Percentiles rank a stretch among this genome's conserved stretches.
phyloP scores from a whole-genome alignment of 257 asterid genomes.

The Cinchona pubescens region DNA sequence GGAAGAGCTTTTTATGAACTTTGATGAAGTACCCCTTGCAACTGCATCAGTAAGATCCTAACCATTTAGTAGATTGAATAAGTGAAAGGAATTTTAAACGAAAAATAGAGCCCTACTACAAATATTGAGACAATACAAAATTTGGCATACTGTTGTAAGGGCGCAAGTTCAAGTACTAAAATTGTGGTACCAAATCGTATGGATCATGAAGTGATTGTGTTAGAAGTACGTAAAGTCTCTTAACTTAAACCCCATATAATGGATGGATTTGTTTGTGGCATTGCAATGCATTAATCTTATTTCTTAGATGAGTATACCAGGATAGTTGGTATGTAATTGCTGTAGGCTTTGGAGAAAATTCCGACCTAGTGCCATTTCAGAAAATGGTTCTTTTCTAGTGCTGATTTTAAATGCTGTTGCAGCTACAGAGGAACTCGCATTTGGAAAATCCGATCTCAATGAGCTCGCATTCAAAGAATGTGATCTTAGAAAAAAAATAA shows the following conservation, averaged over 20 bases:
- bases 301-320: neutral
- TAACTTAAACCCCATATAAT: too few relatives aligned
- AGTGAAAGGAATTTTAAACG: neutral
- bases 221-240: too few relatives aligned
- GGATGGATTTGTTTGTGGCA: neutral
- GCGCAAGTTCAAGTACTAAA: neutral
- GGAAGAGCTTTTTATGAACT: conserved; percentile 71
- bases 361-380: too few relatives aligned
- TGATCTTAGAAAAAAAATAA: too few relatives aligned
- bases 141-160: neutral
- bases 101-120: neutral
- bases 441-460: too few relatives aligned
- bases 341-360: neutral
- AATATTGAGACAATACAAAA: neutral
- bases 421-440: too few relatives aligned
- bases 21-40: conserved; percentile 74
- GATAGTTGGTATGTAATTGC: neutral
- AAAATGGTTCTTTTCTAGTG: too few relatives aligned
- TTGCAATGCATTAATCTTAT: neutral
- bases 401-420: too few relatives aligned
- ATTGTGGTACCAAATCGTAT: too few relatives aligned
- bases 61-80: conserved; percentile 2
- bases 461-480: too few relatives aligned
- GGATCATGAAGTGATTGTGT: too few relatives aligned
- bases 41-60: conserved; percentile 83